These are phyloP conservation scores for Elongisporangium anandrum DNA, from an alignment of 352 stramenopile genomes.

Conservation along the genomic window DNA sequence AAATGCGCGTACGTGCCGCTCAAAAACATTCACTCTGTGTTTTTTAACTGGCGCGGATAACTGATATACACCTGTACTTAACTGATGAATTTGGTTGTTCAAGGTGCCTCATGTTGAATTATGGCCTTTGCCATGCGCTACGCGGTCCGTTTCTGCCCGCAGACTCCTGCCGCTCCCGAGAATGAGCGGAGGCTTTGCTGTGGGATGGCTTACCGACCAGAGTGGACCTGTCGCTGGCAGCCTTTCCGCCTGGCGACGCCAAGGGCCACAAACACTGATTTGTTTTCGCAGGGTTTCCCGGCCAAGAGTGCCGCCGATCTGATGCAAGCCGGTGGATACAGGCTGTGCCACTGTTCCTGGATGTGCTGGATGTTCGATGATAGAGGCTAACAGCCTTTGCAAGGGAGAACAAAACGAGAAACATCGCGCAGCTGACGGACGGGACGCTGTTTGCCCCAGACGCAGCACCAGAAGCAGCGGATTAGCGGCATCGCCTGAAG, in stretches of 20 bases:
- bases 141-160: no score
- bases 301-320: not conserved
- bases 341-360: not conserved
- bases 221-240: not conserved
- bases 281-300: not conserved
- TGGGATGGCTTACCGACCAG: not conserved
- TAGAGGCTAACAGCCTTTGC: no score
- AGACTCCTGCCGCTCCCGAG: not conserved
- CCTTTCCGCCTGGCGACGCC: not conserved
- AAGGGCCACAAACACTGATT: not conserved
- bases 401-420: not conserved
- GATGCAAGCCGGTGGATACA: no score
- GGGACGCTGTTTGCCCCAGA: not conserved
- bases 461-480: not conserved
- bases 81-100: no score
- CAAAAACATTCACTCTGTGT: no score
- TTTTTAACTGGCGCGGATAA: no score
- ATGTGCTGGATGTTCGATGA: not conserved
- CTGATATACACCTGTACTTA: no score
- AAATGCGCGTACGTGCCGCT: no score
- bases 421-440: not conserved
- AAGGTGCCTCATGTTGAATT: no score
- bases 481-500: no score
- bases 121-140: no score
- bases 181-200: not conserved